A percentile compares a stretch with the other conserved stretches of the same genome.
These are phyloP conservation scores for Puccinia coronata DNA, from an alignment of 1,284 basidiomycete species.

Conservation along the genomic window DNA sequence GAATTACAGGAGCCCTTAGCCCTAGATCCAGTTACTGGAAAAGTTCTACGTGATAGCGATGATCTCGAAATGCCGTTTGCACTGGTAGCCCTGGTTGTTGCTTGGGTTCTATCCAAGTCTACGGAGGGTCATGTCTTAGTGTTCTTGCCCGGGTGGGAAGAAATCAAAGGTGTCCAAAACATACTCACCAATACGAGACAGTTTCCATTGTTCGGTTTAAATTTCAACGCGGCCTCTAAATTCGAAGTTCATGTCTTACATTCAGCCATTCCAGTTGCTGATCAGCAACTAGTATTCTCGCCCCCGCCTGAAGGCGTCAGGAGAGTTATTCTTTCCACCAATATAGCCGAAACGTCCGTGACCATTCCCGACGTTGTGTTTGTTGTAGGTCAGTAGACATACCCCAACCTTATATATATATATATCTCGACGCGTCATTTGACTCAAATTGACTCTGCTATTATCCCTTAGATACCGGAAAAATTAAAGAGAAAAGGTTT, in stretches of 20 bases:
- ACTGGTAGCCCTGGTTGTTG: constrained; percentile 77
- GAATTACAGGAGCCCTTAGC: constrained; percentile 65
- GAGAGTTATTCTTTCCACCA: constrained; percentile 66
- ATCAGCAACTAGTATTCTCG: constrained; percentile 85
- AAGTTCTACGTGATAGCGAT: constrained; percentile 61
- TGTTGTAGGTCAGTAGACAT: constrained; percentile 57
- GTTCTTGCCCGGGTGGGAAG: constrained; percentile 81
- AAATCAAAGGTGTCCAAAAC: constrained; percentile 78
- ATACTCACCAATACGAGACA: constrained; percentile 64
- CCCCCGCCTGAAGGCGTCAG: constrained; percentile 52
- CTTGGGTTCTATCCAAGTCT: constrained; percentile 73
- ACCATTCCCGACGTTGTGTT: constrained; percentile 96
- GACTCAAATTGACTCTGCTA: not conserved
- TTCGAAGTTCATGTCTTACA: constrained; percentile 85
- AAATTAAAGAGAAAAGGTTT: constrained; percentile 89
- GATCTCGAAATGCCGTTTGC: constrained; percentile 81
- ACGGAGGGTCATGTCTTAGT: constrained; percentile 86
- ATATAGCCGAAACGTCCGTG: constrained; percentile 93
- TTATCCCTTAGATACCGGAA: constrained; percentile 68
- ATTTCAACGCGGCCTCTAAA: constrained; percentile 67
- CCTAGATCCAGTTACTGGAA: constrained; percentile 52
- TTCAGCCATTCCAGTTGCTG: constrained; percentile 82
- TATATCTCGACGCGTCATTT: not conserved
- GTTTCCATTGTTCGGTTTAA: constrained; percentile 65
- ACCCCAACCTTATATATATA: not conserved